Evolutionary conservation across 495 filamentous ascomycete species (phyloP).

Genomic region (Poronia punctata): DNA sequence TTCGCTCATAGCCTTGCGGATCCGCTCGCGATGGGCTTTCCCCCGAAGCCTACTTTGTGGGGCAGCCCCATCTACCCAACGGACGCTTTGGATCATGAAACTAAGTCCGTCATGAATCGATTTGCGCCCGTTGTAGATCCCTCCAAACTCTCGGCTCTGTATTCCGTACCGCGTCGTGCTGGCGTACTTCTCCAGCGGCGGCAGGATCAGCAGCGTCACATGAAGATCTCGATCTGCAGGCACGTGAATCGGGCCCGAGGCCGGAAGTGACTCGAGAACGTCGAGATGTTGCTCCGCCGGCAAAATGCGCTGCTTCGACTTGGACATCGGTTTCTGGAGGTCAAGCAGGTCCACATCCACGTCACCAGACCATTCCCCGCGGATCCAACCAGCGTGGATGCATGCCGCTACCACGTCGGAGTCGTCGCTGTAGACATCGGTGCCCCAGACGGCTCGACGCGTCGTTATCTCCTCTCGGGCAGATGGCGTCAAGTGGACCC

Average conservation of each 20-base stretch:
- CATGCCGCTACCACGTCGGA: constrained; percentile 89
- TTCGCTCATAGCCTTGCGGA: constrained; percentile 39
- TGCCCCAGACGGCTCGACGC: constrained; percentile 79
- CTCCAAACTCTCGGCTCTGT: constrained; percentile 66
- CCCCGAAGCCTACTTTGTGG: constrained; percentile 49
- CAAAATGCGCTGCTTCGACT: constrained; percentile 17
- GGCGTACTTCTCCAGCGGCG: constrained; percentile 67
- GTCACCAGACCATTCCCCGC: constrained; percentile 76
- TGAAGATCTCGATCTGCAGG: constrained; percentile 68
- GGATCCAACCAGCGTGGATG: constrained; percentile 88
- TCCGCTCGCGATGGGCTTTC: constrained; percentile 40
- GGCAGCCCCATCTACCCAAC: constrained; percentile 68
- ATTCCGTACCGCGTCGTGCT: constrained; percentile 70
- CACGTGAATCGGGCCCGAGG: constrained; percentile 42
- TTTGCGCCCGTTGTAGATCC: constrained; percentile 31
- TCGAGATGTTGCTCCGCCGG: constrained; percentile 23
- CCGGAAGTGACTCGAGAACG: constrained; percentile 36
- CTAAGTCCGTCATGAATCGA: constrained; percentile 76
- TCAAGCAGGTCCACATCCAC: constrained; percentile 61
- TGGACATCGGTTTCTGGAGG: constrained; percentile 40
- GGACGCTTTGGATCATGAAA: constrained; percentile 69
- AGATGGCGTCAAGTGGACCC: constrained; percentile 59
- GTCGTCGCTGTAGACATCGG: constrained; percentile 91
- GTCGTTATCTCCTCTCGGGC: constrained; percentile 76
- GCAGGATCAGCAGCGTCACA: constrained; percentile 77